Evolutionary conservation across 352 stramenopile genomes (phyloP).

Genomic region (Pythium coloratum): DNA sequence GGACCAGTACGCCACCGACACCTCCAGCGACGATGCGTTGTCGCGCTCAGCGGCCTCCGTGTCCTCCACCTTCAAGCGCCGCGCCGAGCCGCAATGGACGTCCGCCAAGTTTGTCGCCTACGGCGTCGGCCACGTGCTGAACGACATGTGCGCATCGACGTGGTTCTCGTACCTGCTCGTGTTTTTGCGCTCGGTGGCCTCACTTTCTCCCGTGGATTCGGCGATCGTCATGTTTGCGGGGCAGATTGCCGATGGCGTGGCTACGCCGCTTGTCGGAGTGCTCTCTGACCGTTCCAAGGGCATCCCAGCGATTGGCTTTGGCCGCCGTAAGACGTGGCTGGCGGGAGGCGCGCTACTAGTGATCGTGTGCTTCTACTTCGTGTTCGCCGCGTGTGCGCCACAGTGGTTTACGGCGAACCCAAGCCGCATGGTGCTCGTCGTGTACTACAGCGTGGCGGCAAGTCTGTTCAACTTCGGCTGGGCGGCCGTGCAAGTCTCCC

Average conservation of each 20-base stretch:
- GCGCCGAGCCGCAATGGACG: constrained; percentile 41
- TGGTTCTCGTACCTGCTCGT: constrained; percentile 89
- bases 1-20: constrained; percentile 3
- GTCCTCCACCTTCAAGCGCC: constrained; percentile 12
- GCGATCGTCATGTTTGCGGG: constrained; percentile 87
- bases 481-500: constrained; percentile 80
- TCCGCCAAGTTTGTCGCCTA: constrained; percentile 64
- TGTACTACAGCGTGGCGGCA: constrained; percentile 76
- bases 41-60: not conserved
- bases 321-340: constrained; percentile 77
- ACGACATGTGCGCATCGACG: constrained; percentile 87
- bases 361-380: constrained; percentile 84
- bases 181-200: constrained; percentile 62
- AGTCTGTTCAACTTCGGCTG: constrained; percentile 87
- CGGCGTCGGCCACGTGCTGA: constrained; percentile 82
- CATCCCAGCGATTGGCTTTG: constrained; percentile 62
- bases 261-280: constrained; percentile 78
- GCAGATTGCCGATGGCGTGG: constrained; percentile 79
- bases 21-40: not conserved
- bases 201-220: constrained; percentile 71
- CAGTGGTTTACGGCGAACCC: constrained; percentile 55
- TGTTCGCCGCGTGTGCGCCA: constrained; percentile 69
- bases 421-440: constrained; percentile 56
- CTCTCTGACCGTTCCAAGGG: constrained; percentile 68
- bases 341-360: constrained; percentile 69